Conservation (phyloP, 441 rosid species). For the Macaranga tanarius region DNA sequence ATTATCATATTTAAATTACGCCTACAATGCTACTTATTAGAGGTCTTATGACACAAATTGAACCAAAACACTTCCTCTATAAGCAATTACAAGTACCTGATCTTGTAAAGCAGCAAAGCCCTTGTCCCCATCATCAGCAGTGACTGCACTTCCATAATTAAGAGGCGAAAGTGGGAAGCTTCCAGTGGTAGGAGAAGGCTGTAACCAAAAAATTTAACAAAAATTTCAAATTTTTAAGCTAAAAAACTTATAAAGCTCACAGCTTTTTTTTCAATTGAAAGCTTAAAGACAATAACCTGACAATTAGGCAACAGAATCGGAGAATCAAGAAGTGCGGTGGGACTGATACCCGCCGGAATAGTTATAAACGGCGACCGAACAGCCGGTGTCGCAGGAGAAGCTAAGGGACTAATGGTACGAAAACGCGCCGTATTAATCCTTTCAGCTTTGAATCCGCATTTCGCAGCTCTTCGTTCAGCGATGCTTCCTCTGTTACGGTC, state of each 20-base stretch:
- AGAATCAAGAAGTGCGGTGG: slow-evolving; percentile 57
- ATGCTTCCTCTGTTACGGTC: slow-evolving; percentile 35
- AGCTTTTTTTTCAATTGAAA: too few species aligned
- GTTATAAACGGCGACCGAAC: slow-evolving; percentile 38
- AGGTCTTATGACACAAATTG: too few species aligned
- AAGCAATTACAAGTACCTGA: slow-evolving; percentile 46
- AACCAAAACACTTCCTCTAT: background rate
- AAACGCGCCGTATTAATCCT: slow-evolving; percentile 41
- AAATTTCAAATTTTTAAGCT: background rate
- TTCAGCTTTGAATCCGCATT: slow-evolving; percentile 52
- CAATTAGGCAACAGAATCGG: slow-evolving; percentile 55
- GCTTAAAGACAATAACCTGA: slow-evolving; percentile 31
- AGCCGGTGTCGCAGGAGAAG: slow-evolving; percentile 18
- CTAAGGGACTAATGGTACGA: slow-evolving; percentile 27
- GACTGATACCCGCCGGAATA: slow-evolving; percentile 62
- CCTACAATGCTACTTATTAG: background rate
- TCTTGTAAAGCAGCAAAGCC: slow-evolving; percentile 30
- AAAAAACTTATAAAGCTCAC: background rate
- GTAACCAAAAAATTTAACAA: slow-evolving; percentile 10
- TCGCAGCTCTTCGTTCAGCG: slow-evolving; percentile 64
- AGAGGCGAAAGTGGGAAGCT: slow-evolving; percentile 32
- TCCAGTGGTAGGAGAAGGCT: slow-evolving; percentile 66
- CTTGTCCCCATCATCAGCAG: slow-evolving; percentile 22
- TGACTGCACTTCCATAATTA: slow-evolving; percentile 28
- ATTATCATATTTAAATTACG: background rate